Evolutionary conservation across 192 early-diverging fungal genomes (phyloP).

Genomic region (Chytriomyces sp.): DNA sequence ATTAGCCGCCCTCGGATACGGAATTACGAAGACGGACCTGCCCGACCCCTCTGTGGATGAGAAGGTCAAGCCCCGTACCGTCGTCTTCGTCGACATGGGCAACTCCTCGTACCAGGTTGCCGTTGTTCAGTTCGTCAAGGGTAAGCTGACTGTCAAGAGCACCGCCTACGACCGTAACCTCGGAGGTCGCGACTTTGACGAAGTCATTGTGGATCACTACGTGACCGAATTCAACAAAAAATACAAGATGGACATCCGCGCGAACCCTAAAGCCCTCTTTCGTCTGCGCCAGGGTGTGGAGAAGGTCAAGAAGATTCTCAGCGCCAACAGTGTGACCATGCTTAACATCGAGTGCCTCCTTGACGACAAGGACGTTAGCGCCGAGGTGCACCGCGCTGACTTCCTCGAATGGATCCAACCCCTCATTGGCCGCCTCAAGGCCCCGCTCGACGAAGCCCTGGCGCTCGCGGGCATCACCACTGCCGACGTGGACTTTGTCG

Average conservation of each 20-base stretch:
- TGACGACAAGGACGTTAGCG: slow-evolving; percentile 92
- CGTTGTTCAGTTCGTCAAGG: slow-evolving; percentile 92
- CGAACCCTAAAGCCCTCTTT: slow-evolving; percentile 87
- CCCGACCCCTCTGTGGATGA: slow-evolving; percentile 67
- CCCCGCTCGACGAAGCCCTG: slow-evolving; percentile 76
- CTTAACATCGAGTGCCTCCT: slow-evolving; percentile 95
- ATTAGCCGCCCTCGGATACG: slow-evolving; percentile 87
- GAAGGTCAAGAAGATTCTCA: slow-evolving; percentile 96
- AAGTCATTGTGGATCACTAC: slow-evolving; percentile 84
- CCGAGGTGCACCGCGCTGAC: slow-evolving; percentile 79
- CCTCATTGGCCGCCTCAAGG: slow-evolving; percentile 70
- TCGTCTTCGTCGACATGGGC: slow-evolving; percentile 93
- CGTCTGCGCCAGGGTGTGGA: slow-evolving; percentile 87
- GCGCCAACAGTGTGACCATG: slow-evolving; percentile 86
- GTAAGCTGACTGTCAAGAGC: slow-evolving; percentile 89
- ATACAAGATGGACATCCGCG: slow-evolving; percentile 91
- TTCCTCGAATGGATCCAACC: slow-evolving; percentile 82
- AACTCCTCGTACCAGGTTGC: slow-evolving; percentile 85
- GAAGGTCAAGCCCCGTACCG: slow-evolving; percentile 82
- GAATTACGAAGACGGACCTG: slow-evolving; percentile 96
- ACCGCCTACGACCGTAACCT: slow-evolving; percentile 92
- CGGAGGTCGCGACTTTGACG: slow-evolving; percentile 95
- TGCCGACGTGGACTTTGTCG: slow-evolving; percentile 91
- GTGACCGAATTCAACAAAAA: slow-evolving; percentile 88
- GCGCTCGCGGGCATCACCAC: slow-evolving; percentile 70